A percentile compares a stretch with the other conserved stretches of the same genome.
phyloP scores from a whole-genome alignment of 495 filamentous ascomycete species.

The Annulohypoxylon stygium region DNA sequence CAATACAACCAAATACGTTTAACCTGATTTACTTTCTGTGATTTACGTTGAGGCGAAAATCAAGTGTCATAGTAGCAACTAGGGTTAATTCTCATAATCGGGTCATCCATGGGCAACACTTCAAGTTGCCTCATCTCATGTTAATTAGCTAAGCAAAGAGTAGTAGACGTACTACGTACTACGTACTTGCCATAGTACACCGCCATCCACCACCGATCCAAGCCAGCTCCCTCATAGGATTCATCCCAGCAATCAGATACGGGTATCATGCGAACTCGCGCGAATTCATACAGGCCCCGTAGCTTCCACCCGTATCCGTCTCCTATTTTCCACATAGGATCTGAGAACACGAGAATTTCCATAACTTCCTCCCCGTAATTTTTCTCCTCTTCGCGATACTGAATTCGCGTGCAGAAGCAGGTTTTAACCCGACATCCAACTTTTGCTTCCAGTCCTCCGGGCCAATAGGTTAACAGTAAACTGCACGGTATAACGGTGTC shows the following conservation, averaged over 20 bases:
- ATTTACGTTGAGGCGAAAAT: not conserved
- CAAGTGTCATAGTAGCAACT: not conserved
- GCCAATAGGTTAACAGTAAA: not conserved
- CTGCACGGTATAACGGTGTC: conserved; percentile 2
- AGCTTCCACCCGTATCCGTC: conserved; percentile 1
- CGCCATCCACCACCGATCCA: conserved; percentile 22
- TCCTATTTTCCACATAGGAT: conserved; percentile 13
- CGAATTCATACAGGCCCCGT: conserved; percentile 35
- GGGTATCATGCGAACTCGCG: conserved; percentile 40
- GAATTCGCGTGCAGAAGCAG: not conserved
- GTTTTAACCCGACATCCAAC: conserved; percentile 13
- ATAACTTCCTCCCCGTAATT: not conserved
- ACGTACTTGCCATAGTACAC: conserved; percentile 8
- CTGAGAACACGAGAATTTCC: not conserved
- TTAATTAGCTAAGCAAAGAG: conserved; percentile 12
- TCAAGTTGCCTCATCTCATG: conserved; percentile 3
- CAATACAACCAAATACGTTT: conserved; percentile 13
- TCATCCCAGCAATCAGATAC: conserved; percentile 23
- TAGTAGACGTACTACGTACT: conserved; percentile 19
- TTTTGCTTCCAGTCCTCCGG: conserved; percentile 10
- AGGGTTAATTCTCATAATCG: not conserved
- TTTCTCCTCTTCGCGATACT: not conserved
- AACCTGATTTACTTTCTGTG: not conserved
- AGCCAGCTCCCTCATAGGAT: conserved; percentile 23
- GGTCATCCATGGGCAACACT: conserved; percentile 10